Evolutionary conservation across 2,329 filamentous ascomycete species (phyloP).

Genomic region (Sclerotiophoma versabilis): DNA sequence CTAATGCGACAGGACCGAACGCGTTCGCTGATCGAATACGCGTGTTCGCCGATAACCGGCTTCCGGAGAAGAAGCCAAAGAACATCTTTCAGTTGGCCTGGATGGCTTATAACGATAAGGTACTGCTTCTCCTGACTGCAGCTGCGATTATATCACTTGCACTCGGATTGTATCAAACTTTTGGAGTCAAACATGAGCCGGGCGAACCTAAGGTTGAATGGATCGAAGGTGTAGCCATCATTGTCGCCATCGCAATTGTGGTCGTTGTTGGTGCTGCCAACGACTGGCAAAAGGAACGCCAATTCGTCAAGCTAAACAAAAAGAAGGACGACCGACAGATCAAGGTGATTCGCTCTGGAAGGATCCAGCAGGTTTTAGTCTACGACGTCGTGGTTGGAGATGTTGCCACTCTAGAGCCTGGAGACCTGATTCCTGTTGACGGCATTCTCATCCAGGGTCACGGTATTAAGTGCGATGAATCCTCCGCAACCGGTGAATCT

Average conservation of each 20-base stretch:
- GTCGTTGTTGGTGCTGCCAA: slow-evolving; percentile 79
- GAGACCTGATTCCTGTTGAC: slow-evolving; percentile 74
- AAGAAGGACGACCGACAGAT: slow-evolving; percentile 79
- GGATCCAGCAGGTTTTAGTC: slow-evolving; percentile 69
- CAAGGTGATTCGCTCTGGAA: slow-evolving; percentile 78
- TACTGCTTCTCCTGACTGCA: slow-evolving; percentile 60
- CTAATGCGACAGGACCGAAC: slow-evolving; percentile 27
- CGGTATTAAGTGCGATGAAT: slow-evolving; percentile 75
- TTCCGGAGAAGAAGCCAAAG: slow-evolving; percentile 75
- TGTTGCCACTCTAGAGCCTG: slow-evolving; percentile 73
- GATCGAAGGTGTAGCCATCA: slow-evolving; percentile 83
- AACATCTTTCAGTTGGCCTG: slow-evolving; percentile 75
- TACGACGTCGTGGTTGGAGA: slow-evolving; percentile 74
- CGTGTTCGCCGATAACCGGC: slow-evolving; percentile 72
- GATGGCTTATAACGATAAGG: slow-evolving; percentile 85
- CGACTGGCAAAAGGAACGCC: slow-evolving; percentile 82
- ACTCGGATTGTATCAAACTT: slow-evolving; percentile 76
- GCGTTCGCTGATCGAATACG: slow-evolving; percentile 69
- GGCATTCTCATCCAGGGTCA: slow-evolving; percentile 72
- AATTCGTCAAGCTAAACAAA: slow-evolving; percentile 80
- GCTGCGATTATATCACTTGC: slow-evolving; percentile 77
- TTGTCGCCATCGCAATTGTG: slow-evolving; percentile 77
- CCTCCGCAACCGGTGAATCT: slow-evolving; percentile 76
- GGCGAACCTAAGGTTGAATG: slow-evolving; percentile 70
- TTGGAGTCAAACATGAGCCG: slow-evolving; percentile 63